These are phyloP conservation scores for Nitzschia putrida DNA, from an alignment of 108 stramenopile species.

Conservation along the genomic window DNA sequence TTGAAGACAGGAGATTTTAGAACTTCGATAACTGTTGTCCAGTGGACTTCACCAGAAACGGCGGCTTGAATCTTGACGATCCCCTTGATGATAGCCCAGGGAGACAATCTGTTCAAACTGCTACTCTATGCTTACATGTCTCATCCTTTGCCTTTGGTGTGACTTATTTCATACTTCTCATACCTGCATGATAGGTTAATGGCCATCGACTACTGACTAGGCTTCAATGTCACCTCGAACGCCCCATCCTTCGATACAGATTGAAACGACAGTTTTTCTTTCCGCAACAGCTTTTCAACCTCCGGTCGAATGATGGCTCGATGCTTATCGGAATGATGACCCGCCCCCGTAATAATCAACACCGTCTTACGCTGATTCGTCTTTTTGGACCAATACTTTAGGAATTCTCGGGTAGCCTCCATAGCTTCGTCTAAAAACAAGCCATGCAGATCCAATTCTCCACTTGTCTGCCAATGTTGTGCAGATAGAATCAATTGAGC, in stretches of 20 bases:
- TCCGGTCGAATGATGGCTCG: slow-evolving; percentile 15
- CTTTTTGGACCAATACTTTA: slow-evolving; percentile 21
- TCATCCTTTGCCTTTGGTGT: no score
- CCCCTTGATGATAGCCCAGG: no score
- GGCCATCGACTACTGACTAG: slow-evolving; percentile 15
- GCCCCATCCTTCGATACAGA: slow-evolving; percentile 16
- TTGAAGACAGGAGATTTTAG: no score
- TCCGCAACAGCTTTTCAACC: slow-evolving; percentile 14
- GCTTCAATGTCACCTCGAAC: slow-evolving; percentile 11
- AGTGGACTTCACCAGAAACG: no score
- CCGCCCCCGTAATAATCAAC: slow-evolving; percentile 20
- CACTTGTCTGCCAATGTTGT: slow-evolving; percentile 18
- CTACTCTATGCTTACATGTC: no score
- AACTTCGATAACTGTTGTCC: no score
- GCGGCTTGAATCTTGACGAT: no score
- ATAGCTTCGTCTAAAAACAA: slow-evolving; percentile 14
- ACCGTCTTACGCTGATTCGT: neutral
- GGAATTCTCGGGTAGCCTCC: slow-evolving; percentile 7
- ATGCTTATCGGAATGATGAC: slow-evolving; percentile 18
- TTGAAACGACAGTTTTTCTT: slow-evolving; percentile 2
- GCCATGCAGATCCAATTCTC: slow-evolving; percentile 20
- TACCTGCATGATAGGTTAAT: no score
- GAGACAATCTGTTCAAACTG: no score
- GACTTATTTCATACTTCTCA: no score
- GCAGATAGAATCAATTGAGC: slow-evolving; percentile 12